Conservation (phyloP, 805 yeast genomes). For the Candida arabinofermentans region DNA sequence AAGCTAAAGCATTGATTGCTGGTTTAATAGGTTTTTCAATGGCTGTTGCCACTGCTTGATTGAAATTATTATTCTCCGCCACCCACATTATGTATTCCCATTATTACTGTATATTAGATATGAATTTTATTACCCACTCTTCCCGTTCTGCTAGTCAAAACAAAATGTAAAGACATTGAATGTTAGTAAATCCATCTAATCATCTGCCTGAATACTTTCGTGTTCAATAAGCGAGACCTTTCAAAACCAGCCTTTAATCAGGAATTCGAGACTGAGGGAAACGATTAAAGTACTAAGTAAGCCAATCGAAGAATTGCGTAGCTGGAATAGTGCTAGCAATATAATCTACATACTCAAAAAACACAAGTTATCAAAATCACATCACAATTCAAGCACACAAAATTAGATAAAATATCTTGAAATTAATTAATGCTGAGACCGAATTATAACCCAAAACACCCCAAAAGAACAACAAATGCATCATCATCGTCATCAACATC, state of each 20-base stretch:
- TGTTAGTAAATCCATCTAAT: neutral
- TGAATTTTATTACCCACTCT: too few species aligned
- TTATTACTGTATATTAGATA: neutral
- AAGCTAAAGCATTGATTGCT: constrained; percentile 16
- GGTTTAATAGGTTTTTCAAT: constrained; percentile 20
- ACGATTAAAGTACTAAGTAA: too few species aligned
- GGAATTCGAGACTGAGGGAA: too few species aligned
- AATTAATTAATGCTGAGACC: neutral
- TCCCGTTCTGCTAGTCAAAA: too few species aligned
- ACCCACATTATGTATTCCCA: neutral
- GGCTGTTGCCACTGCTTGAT: constrained; percentile 17
- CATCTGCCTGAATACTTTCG: neutral
- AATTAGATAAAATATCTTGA: neutral
- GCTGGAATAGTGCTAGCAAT: too few species aligned
- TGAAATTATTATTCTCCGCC: neutral
- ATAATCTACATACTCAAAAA: too few species aligned
- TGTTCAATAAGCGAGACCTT: neutral
- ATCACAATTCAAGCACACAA: too few species aligned
- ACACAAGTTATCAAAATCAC: too few species aligned
- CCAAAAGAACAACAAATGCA: neutral
- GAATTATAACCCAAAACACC: neutral
- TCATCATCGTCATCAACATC: too few species aligned
- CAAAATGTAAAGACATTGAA: too few species aligned
- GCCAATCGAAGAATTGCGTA: too few species aligned
- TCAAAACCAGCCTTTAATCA: too few species aligned